Conservation (phyloP, 1,284 basidiomycete genomes). For the Abortiporus biennis region DNA sequence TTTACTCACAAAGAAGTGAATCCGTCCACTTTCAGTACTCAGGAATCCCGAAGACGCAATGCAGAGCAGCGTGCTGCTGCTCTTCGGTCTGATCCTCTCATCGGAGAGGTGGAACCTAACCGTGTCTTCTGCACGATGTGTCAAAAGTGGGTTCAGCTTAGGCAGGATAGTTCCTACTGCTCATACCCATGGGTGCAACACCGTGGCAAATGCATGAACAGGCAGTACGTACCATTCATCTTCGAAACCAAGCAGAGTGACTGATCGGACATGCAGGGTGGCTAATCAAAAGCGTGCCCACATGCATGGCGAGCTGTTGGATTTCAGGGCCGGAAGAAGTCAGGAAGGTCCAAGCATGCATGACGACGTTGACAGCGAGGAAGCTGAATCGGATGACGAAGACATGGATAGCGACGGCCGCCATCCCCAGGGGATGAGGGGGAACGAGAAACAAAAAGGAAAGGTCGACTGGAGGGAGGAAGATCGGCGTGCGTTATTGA, state of each 20-base stretch:
- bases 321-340: constrained; percentile 25
- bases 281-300: constrained; percentile 38
- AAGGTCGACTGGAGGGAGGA: constrained; percentile 17
- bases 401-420: constrained; percentile 18
- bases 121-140: constrained; percentile 69
- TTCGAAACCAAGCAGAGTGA: neutral
- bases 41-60: constrained; percentile 63
- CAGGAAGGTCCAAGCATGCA: too few species aligned
- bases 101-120: constrained; percentile 65
- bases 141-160: constrained; percentile 71
- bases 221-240: constrained; percentile 44
- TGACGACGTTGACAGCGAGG: constrained; percentile 14
- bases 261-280: constrained; percentile 5
- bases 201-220: constrained; percentile 60
- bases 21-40: constrained; percentile 39
- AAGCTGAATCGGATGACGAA: constrained; percentile 21
- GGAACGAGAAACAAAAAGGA: constrained; percentile 14
- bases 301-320: constrained; percentile 14
- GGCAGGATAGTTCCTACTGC: constrained; percentile 68
- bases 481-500: constrained; percentile 8
- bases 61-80: constrained; percentile 69
- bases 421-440: constrained; percentile 14
- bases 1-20: constrained; percentile 13
- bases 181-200: constrained; percentile 76
- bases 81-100: constrained; percentile 53